Percentiles rank a stretch among this genome's conserved stretches.
Evolutionary conservation across 768 basidiomycete species (phyloP).

Genomic region (Clavaria fumosa): DNA sequence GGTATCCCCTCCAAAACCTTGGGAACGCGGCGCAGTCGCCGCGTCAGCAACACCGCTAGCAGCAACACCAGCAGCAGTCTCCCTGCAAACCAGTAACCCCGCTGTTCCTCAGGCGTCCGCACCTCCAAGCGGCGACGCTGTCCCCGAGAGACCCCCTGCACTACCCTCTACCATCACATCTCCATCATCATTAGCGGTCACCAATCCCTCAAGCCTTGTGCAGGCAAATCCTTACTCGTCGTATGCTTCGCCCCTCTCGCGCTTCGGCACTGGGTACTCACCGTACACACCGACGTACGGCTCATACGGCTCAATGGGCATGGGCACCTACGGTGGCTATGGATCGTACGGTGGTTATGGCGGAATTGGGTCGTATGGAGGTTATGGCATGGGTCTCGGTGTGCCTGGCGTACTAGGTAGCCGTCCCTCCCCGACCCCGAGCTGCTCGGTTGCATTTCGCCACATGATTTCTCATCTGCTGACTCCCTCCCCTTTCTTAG

Average conservation of each 20-base stretch:
- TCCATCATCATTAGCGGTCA: too few species aligned
- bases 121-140: too few species aligned
- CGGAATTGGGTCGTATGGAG: slow-evolving; percentile 27
- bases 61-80: too few species aligned
- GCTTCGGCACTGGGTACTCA: too few species aligned
- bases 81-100: too few species aligned
- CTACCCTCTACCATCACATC: slow-evolving; percentile 23
- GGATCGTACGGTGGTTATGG: slow-evolving; percentile 24
- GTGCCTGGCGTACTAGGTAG: slow-evolving; percentile 32
- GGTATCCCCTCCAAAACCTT: slow-evolving; percentile 82
- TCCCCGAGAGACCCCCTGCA: slow-evolving; percentile 51
- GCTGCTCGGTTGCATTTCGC: too few species aligned
- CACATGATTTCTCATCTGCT: too few species aligned
- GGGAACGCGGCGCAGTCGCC: slow-evolving; percentile 49
- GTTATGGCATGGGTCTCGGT: slow-evolving; percentile 23
- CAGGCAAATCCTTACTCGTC: slow-evolving; percentile 3
- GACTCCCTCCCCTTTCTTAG: too few species aligned
- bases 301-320: too few species aligned
- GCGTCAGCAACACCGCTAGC: slow-evolving; percentile 18
- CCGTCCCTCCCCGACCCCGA: slow-evolving; percentile 18
- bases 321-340: slow-evolving; percentile 30
- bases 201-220: too few species aligned
- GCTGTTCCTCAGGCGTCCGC: too few species aligned
- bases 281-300: slow-evolving; percentile 16
- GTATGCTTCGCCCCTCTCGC: slow-evolving; percentile 17